These are phyloP conservation scores for Ophiostoma populinum DNA, from an alignment of 2,329 filamentous ascomycete species.

Conservation along the genomic window DNA sequence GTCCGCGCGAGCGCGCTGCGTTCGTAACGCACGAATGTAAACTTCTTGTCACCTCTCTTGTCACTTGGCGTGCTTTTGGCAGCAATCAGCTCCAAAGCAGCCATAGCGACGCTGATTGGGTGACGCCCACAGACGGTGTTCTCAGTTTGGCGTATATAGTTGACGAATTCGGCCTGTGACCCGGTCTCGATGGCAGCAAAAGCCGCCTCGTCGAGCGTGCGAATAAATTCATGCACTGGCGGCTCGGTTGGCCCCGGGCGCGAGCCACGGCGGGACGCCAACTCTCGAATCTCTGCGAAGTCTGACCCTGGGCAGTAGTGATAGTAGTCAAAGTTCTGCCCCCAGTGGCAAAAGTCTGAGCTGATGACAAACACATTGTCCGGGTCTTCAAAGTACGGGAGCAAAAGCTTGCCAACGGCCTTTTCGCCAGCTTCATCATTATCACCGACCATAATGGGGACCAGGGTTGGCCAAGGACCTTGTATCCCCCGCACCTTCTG, in stretches of 20 bases:
- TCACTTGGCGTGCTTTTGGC: slow-evolving; percentile 14
- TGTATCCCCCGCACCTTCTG: slow-evolving; percentile 26
- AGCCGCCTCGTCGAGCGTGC: slow-evolving; percentile 57
- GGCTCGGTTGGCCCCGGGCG: slow-evolving; percentile 22
- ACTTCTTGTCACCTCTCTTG: slow-evolving; percentile 19
- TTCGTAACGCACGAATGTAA: slow-evolving; percentile 75
- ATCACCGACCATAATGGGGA: slow-evolving; percentile 75
- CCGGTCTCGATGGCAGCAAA: slow-evolving; percentile 77
- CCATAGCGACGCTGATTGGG: slow-evolving; percentile 87
- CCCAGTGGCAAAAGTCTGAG: slow-evolving; percentile 98
- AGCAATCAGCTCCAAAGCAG: slow-evolving; percentile 53
- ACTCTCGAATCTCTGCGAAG: slow-evolving; percentile 23
- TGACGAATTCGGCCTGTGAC: slow-evolving; percentile 49
- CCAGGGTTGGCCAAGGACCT: slow-evolving; percentile 47
- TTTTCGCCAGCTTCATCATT: slow-evolving; percentile 51
- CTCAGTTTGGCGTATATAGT: slow-evolving; percentile 50
- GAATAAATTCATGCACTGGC: slow-evolving; percentile 72
- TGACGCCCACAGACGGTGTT: slow-evolving; percentile 94
- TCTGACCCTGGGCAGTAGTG: slow-evolving; percentile 46
- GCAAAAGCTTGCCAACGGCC: slow-evolving; percentile 49
- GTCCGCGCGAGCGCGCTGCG: slow-evolving; percentile 59
- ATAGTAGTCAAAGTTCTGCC: slow-evolving; percentile 64
- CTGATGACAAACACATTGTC: slow-evolving; percentile 72
- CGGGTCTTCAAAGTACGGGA: slow-evolving; percentile 60
- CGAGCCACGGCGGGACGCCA: slow-evolving; percentile 13